Conservation (phyloP, 257 asterid genomes). For the Cynanchum wilfordii region DNA sequence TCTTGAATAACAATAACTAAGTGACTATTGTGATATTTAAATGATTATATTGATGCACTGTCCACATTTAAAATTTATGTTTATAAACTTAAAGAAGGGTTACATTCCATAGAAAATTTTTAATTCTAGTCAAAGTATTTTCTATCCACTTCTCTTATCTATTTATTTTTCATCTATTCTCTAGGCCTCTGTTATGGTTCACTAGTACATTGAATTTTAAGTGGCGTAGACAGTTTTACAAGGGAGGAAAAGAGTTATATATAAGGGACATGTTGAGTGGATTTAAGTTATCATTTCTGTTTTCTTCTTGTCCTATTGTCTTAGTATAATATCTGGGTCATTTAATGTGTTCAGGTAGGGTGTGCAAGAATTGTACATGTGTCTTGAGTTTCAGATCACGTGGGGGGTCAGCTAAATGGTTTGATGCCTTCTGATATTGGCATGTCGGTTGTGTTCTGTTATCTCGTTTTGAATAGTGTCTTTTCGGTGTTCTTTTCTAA, state of each 20-base stretch:
- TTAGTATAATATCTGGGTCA: neutral
- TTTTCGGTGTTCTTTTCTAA: neutral
- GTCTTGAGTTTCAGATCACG: neutral
- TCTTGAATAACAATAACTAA: neutral
- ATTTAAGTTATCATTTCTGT: neutral
- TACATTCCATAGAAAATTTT: neutral
- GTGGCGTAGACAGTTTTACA: neutral
- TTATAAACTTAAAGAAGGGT: neutral
- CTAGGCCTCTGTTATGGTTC: neutral
- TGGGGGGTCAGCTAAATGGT: neutral
- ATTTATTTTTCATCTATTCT: neutral
- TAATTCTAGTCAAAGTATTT: neutral
- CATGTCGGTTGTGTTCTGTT: neutral
- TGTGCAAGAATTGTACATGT: neutral
- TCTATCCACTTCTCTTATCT: neutral
- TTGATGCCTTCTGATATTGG: neutral
- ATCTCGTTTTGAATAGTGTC: neutral
- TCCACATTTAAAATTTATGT: neutral
- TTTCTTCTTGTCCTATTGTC: neutral
- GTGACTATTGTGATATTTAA: neutral
- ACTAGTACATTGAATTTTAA: neutral
- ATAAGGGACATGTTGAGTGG: neutral
- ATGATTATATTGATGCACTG: neutral
- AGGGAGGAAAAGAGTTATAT: constrained; percentile 1
- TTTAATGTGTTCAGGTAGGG: neutral